Conservation (phyloP, 257 asterid species). For the Eustoma russellianum region DNA sequence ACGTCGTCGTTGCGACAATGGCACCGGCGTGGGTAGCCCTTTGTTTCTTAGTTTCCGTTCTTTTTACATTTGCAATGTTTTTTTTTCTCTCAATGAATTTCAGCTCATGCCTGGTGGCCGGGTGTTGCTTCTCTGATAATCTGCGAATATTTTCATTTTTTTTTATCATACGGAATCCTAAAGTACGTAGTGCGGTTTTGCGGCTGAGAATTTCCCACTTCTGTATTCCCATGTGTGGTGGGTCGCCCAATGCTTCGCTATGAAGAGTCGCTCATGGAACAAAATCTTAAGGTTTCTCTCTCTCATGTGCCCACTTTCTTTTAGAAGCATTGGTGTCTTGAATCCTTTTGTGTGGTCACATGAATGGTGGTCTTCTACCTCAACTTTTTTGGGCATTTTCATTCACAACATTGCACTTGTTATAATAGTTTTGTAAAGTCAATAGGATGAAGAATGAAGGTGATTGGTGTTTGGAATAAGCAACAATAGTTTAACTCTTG, state of each 20-base stretch:
- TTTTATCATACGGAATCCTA: constrained; percentile 15
- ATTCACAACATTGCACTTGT: no score
- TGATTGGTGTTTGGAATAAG: no score
- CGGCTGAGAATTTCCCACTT: constrained; percentile 95
- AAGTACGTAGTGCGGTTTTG: constrained; percentile 99
- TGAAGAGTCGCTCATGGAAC: constrained; percentile 91
- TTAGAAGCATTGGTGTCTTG: neutral
- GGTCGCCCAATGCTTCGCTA: constrained; percentile 97
- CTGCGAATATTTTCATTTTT: neutral
- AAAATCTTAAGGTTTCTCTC: constrained; percentile 72
- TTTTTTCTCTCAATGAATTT: constrained; percentile 1
- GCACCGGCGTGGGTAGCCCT: constrained; percentile 86
- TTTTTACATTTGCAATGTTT: constrained; percentile 2
- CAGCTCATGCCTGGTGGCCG: neutral
- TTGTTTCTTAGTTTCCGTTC: constrained; percentile 6
- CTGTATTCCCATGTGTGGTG: constrained; percentile 94
- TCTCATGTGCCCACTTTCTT: constrained; percentile 9
- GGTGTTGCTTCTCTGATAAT: neutral
- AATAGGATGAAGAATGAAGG: no score
- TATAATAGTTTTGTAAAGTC: no score
- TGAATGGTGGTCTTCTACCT: no score
- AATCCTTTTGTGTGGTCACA: no score
- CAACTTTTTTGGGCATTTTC: no score
- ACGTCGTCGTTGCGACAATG: constrained; percentile 94
- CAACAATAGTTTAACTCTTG: no score